These are phyloP conservation scores for Talaromyces sp. DNA, from an alignment of 2,329 filamentous ascomycete genomes.

Conservation along the genomic window DNA sequence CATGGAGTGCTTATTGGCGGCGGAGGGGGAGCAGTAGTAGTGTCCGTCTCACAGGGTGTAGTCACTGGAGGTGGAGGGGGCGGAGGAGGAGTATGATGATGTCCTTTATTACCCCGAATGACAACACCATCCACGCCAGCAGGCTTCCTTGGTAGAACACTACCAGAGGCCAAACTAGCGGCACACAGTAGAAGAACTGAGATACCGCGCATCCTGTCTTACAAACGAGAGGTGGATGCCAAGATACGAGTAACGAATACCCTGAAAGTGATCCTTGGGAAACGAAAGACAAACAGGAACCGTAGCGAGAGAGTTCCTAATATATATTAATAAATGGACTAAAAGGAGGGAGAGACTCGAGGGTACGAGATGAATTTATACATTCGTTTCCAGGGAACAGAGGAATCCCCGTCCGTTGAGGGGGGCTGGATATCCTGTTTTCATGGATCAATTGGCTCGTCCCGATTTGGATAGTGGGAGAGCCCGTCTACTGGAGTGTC, in stretches of 20 bases:
- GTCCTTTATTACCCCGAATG: conserved; percentile 1
- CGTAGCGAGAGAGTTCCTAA: conserved; percentile 52
- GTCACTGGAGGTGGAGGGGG: too few species aligned
- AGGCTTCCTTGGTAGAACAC: conserved; percentile 17
- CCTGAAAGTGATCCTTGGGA: conserved; percentile 1
- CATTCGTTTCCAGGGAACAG: not conserved
- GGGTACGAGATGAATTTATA: conserved; percentile 11
- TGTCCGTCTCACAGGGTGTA: conserved; percentile 17
- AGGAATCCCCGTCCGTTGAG: not conserved
- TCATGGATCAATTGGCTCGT: not conserved
- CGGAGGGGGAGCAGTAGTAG: conserved; percentile 6
- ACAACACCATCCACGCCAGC: conserved; percentile 14
- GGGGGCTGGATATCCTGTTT: not conserved
- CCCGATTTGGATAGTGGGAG: conserved; percentile 6
- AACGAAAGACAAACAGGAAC: conserved; percentile 41
- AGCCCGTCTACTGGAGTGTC: conserved; percentile 6
- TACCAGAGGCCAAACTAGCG: conserved; percentile 21
- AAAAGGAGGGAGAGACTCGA: not conserved
- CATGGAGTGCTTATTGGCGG: conserved; percentile 11
- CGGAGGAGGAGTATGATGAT: too few species aligned
- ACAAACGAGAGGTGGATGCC: conserved; percentile 11
- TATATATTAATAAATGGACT: conserved; percentile 9
- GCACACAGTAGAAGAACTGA: conserved; percentile 22
- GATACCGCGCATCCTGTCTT: conserved; percentile 22
- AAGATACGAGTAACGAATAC: conserved; percentile 1